Evolutionary conservation across 306 rosid genomes (phyloP).

Genomic region (Glycine tomentella): DNA sequence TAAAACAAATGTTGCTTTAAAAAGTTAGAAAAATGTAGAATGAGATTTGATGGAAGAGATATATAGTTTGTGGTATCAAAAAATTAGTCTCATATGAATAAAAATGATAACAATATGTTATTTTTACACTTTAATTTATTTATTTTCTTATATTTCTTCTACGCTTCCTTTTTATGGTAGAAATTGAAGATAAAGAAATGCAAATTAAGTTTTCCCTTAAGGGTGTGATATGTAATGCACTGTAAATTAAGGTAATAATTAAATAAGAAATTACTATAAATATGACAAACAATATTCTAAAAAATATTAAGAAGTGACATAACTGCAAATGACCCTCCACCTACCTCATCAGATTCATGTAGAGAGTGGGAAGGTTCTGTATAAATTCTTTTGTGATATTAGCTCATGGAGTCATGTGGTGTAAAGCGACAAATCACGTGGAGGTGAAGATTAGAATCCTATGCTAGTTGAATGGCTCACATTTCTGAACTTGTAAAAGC

Average conservation of each 20-base stretch:
- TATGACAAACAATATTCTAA: background rate
- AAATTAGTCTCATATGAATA: background rate
- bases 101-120: background rate
- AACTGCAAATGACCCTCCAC: slow-evolving; percentile 44
- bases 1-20: background rate
- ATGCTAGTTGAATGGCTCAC: no score
- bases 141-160: background rate
- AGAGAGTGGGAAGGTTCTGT: slow-evolving; percentile 57
- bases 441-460: slow-evolving; percentile 68
- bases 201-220: background rate
- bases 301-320: background rate
- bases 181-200: background rate
- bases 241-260: background rate
- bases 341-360: slow-evolving; percentile 47
- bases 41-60: background rate
- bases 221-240: background rate
- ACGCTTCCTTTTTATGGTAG: background rate
- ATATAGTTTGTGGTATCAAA: background rate
- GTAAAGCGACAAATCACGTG: slow-evolving; percentile 70
- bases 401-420: slow-evolving; percentile 37
- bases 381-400: slow-evolving; percentile 44
- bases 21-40: background rate
- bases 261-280: background rate
- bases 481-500: slow-evolving; percentile 43
- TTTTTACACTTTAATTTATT: background rate